These are phyloP conservation scores for Hydnomerulius pinastri DNA, from an alignment of 768 basidiomycete genomes.

Conservation along the genomic window DNA sequence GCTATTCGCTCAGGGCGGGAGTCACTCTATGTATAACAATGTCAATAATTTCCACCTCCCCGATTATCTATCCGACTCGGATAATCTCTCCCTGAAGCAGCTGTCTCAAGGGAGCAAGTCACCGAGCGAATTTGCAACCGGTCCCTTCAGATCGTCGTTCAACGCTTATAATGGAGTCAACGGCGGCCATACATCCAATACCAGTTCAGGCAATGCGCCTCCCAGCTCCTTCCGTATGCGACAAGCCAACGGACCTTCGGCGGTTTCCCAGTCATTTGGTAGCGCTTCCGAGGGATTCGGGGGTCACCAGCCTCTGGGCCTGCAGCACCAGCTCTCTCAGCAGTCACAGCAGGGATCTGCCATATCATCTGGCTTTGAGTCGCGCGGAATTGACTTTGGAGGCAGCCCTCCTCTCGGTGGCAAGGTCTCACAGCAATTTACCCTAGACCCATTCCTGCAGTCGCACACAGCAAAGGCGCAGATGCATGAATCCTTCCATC, in stretches of 20 bases:
- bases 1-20: slow-evolving; percentile 32
- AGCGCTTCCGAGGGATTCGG: slow-evolving; percentile 26
- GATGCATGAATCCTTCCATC: slow-evolving; percentile 35
- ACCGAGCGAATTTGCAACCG: slow-evolving; percentile 36
- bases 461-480: slow-evolving; percentile 30
- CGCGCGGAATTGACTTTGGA: slow-evolving; percentile 37
- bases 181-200: slow-evolving; percentile 22
- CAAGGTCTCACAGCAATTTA: slow-evolving; percentile 34
- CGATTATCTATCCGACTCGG: slow-evolving; percentile 37
- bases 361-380: slow-evolving; percentile 24
- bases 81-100: slow-evolving; percentile 35
- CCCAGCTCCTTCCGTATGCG: slow-evolving; percentile 38
- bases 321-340: slow-evolving; percentile 37
- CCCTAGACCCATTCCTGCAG: slow-evolving; percentile 36
- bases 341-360: slow-evolving; percentile 35
- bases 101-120: slow-evolving; percentile 28
- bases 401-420: slow-evolving; percentile 22
- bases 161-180: slow-evolving; percentile 32
- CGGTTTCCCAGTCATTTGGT: slow-evolving; percentile 26
- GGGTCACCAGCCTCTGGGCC: slow-evolving; percentile 25
- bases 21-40: slow-evolving; percentile 46
- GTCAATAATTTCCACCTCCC: slow-evolving; percentile 32
- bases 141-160: slow-evolving; percentile 39
- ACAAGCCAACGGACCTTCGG: slow-evolving; percentile 31
- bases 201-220: slow-evolving; percentile 32